These are phyloP conservation scores for Thielaviopsis populi DNA, from an alignment of 2,329 filamentous ascomycete genomes.

Conservation along the genomic window DNA sequence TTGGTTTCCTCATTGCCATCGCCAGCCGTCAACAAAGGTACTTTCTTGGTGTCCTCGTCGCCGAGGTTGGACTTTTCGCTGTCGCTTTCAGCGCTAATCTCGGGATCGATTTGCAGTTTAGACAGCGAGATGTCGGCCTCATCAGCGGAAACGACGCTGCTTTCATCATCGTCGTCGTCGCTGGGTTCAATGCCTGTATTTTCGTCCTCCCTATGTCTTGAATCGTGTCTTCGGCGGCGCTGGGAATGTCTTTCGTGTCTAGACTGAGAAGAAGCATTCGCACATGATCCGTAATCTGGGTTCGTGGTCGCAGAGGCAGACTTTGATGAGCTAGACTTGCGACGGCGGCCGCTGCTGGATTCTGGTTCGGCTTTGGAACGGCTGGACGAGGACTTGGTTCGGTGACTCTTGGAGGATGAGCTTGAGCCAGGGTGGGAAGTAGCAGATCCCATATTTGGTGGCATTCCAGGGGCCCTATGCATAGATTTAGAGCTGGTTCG, in stretches of 20 bases:
- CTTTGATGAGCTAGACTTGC: slow-evolving; percentile 9
- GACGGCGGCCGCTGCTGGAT: background rate
- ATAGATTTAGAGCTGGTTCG: background rate
- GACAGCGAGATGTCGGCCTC: background rate
- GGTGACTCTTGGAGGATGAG: background rate
- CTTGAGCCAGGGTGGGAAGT: background rate
- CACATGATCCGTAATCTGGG: background rate
- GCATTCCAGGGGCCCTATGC: background rate
- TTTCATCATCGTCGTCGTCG: background rate
- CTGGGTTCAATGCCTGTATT: background rate
- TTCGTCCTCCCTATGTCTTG: background rate
- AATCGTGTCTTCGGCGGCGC: background rate
- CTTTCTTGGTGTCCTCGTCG: background rate
- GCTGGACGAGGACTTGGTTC: slow-evolving; percentile 8
- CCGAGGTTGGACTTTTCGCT: background rate
- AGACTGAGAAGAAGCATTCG: background rate
- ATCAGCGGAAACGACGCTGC: background rate
- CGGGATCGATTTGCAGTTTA: background rate
- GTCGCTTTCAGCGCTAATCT: background rate
- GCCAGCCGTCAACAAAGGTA: slow-evolving; percentile 2
- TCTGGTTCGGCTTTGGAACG: slow-evolving; percentile 9
- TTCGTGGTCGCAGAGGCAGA: background rate
- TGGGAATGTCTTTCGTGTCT: slow-evolving; percentile 1
- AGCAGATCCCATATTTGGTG: background rate
- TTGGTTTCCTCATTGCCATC: slow-evolving; percentile 1